Base-by-base conservation (phyloP, 164 flowering plant genomes). In the Nymphaea colorata region DNA sequence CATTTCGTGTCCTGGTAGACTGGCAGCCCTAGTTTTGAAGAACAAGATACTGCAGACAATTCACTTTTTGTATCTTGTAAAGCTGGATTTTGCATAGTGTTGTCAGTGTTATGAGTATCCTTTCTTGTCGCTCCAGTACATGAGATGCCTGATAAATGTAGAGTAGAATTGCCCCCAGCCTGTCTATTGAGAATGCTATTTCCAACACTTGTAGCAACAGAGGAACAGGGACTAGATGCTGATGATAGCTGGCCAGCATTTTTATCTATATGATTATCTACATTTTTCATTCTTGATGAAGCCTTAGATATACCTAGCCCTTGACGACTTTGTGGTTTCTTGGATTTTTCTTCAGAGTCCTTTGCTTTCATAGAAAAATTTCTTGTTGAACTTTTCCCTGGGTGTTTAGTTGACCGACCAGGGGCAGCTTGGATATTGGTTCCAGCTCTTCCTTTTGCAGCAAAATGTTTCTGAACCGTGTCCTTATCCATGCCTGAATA, bases 231-330 rank as follows among this genome's bases (percentile, higher is more conserved):
- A 51, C 12, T 51, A 15, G 57, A 51, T 15, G 14, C 14, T 51
- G 57, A 51, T 15, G 14, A 51, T 10, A 15, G 57, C 8, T 51
- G 57, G 57, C 8, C 14, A 15, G 14, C 57, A 51, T 51, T 51
- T 51, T 51, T 15, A 51, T 4, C 57, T 6, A 6, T 43, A 15
- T 6, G 66, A 10, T 64, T 15, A 15, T 6, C 10, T 5, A 5
- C 25, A 47, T 8, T 55, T 6, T 11, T 7, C 42, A 17, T 4
- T 5, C 44, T 44, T 1, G 12, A 59, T 63, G 67, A 57, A 69
- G 85, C 84, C 75, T 89, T 93, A 61, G n/a, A 17, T 82, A 64
- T 44, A 68, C 73, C 69, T 80, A 78, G 78, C 67, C 74, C 76
- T 16, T 79, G 65, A 69, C 77, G 65, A 69, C 70, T 71, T 5